Conservation (phyloP, 1,139 yeast species). For the Scheffersomyces parashehatae region DNA sequence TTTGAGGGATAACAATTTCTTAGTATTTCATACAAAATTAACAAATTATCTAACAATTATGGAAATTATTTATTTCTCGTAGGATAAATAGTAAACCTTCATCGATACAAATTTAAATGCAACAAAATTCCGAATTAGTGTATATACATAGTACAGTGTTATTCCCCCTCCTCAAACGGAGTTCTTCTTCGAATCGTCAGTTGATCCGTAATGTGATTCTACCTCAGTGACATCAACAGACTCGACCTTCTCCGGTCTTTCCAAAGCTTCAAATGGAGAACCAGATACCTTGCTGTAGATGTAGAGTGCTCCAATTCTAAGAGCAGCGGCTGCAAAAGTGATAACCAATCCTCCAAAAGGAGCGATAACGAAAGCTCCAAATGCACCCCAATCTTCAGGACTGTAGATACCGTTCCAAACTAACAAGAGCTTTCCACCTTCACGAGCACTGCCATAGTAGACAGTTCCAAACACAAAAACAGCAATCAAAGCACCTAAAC, state of each 20-base stretch:
- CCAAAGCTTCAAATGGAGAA: slow-evolving; percentile 56
- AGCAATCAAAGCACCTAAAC: slow-evolving; percentile 75
- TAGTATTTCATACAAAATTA: no score
- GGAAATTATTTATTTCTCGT: no score
- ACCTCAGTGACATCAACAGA: slow-evolving; percentile 8
- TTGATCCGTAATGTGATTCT: slow-evolving; percentile 11
- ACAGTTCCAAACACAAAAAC: slow-evolving; percentile 84
- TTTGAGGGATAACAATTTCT: no score
- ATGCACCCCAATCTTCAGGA: slow-evolving; percentile 85
- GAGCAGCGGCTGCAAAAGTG: slow-evolving; percentile 51
- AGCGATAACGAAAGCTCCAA: slow-evolving; percentile 91
- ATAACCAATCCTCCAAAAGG: slow-evolving; percentile 77
- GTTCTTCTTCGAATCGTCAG: slow-evolving; percentile 10
- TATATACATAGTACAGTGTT: neutral
- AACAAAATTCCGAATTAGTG: no score
- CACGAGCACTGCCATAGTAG: slow-evolving; percentile 67
- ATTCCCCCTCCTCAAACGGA: neutral
- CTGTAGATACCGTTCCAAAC: slow-evolving; percentile 79
- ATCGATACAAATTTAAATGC: no score
- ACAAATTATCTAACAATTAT: no score
- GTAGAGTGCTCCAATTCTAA: slow-evolving; percentile 47
- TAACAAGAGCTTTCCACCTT: slow-evolving; percentile 76
- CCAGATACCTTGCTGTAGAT: slow-evolving; percentile 39
- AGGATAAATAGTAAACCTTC: no score
- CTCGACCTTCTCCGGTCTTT: slow-evolving; percentile 38